Percentiles rank a stretch among this genome's conserved stretches.
These are phyloP conservation scores for Rhodotorula toruloides DNA, from an alignment of 768 basidiomycete genomes.

Conservation along the genomic window DNA sequence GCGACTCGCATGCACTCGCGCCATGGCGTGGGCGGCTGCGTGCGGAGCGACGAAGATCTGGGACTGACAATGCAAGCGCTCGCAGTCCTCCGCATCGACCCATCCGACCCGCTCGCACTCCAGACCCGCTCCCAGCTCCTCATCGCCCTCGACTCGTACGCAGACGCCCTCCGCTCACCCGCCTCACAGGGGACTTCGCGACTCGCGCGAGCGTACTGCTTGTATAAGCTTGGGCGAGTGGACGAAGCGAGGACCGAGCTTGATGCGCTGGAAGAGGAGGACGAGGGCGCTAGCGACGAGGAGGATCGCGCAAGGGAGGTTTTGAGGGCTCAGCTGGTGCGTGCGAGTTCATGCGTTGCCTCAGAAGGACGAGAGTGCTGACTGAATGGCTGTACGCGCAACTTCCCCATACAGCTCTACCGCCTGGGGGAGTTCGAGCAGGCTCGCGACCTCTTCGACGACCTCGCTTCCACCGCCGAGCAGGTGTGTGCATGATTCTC, in stretches of 20 bases:
- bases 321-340: slow-evolving; percentile 50
- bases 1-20: slow-evolving; percentile 41
- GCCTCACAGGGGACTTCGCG: slow-evolving; percentile 20
- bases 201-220: slow-evolving; percentile 48
- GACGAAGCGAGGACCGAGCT: slow-evolving; percentile 45
- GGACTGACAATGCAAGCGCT: neutral
- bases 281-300: slow-evolving; percentile 27
- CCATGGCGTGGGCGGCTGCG: too few species aligned
- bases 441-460: slow-evolving; percentile 47
- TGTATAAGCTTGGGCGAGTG: slow-evolving; percentile 48
- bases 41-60: too few species aligned
- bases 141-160: slow-evolving; percentile 48
- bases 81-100: slow-evolving; percentile 46
- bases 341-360: slow-evolving; percentile 33
- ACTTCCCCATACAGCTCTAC: slow-evolving; percentile 43
- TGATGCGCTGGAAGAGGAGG: slow-evolving; percentile 41
- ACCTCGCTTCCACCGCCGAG: slow-evolving; percentile 46
- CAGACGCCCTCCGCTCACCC: slow-evolving; percentile 44
- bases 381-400: too few species aligned
- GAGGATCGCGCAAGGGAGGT: slow-evolving; percentile 44
- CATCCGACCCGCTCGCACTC: slow-evolving; percentile 41
- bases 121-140: slow-evolving; percentile 48
- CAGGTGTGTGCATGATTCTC: slow-evolving; percentile 39
- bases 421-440: slow-evolving; percentile 46
- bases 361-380: too few species aligned